Evolutionary conservation across 371 early-diverging fungal genomes (phyloP), one percentile per base, ranked within the genome.

Genomic region (Basidiobolus meristosporus): DNA sequence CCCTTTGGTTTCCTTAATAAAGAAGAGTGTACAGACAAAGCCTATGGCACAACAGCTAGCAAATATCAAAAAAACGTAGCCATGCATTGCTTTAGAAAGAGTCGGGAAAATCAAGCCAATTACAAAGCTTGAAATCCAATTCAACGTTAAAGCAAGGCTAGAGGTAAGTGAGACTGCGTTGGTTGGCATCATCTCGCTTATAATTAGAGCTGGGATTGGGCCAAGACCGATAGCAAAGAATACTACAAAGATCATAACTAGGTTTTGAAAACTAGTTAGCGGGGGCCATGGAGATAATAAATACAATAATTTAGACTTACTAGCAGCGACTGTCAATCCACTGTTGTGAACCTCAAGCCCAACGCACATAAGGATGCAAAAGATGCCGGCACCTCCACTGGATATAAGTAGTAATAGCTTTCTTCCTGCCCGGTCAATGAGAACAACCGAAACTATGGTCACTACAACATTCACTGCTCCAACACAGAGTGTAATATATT

Each of bases 151-250:
- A 10, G 73, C 70, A 11, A 68, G 45, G 10, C 72, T 67, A 1
- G 72, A 66, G 5, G 75, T 70, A 7, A 74, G 48, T 10, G 70
- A 65, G 7, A 78, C 59, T 0, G 70, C 72, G 36, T 77, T 68
- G 16, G 67, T 70, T 1, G 78, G 77, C 48, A 71, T 69, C 30
- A 74, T 57, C 45, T 80, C 81, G 10, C 70, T 60, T 4, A 65
- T 67, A 28, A 73, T 52, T 31, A 78, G 52, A 61, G 67, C 72
- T 6, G 88, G 83, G 43, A 88, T 74, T 11, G 76, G 71, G 26
- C 89, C 85, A 1, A 89, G 51, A 17, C 86, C 95, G 16, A 90
- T 49, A 30, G 82, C 82, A 53, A 79, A 95, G 31, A 67, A 64
- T 20, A 73, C 70, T 10, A 82, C 73, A 58, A 82, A 89, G n/a